Conservation (phyloP, 2,329 filamentous ascomycete genomes). For the Aspergillus pseudonomiae region DNA sequence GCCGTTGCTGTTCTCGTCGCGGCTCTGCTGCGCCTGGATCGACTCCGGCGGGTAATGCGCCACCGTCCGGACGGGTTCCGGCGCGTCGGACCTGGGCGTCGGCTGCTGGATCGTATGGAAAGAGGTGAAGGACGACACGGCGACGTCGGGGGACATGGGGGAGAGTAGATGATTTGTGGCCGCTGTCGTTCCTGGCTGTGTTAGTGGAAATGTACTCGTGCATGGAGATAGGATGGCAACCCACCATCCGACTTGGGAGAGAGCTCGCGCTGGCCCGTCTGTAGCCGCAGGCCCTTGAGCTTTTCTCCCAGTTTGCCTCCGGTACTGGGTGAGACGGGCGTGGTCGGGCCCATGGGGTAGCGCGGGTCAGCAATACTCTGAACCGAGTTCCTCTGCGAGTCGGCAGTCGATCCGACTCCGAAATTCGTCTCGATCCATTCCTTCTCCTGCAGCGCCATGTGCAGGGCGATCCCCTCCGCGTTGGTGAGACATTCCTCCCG, state of each 20-base stretch:
- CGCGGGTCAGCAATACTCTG: conserved; percentile 22
- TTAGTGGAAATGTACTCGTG: neutral
- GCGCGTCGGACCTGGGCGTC: conserved; percentile 19
- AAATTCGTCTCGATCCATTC: conserved; percentile 86
- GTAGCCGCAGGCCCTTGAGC: conserved; percentile 75
- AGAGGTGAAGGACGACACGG: conserved; percentile 63
- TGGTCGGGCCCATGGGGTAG: conserved; percentile 51
- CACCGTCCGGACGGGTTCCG: conserved; percentile 33
- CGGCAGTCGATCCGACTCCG: conserved; percentile 57
- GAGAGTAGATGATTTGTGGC: conserved; percentile 56
- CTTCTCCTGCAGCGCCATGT: conserved; percentile 82
- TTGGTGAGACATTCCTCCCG: conserved; percentile 72
- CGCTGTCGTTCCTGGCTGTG: neutral
- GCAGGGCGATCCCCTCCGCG: conserved; percentile 77
- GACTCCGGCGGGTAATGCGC: conserved; percentile 43
- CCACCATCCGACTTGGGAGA: conserved; percentile 57
- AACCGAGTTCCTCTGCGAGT: conserved; percentile 35
- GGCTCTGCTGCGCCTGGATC: conserved; percentile 40
- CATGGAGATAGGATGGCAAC: conserved; percentile 17
- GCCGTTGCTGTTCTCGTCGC: conserved; percentile 23
- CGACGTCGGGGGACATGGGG: conserved; percentile 65
- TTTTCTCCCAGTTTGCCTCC: conserved; percentile 77
- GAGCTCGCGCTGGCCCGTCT: conserved; percentile 70
- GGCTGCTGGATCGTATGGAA: conserved; percentile 53
- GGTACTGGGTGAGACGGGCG: conserved; percentile 64